Conservation (phyloP, 2,329 filamentous ascomycete genomes). For the Neonectria faginata region DNA sequence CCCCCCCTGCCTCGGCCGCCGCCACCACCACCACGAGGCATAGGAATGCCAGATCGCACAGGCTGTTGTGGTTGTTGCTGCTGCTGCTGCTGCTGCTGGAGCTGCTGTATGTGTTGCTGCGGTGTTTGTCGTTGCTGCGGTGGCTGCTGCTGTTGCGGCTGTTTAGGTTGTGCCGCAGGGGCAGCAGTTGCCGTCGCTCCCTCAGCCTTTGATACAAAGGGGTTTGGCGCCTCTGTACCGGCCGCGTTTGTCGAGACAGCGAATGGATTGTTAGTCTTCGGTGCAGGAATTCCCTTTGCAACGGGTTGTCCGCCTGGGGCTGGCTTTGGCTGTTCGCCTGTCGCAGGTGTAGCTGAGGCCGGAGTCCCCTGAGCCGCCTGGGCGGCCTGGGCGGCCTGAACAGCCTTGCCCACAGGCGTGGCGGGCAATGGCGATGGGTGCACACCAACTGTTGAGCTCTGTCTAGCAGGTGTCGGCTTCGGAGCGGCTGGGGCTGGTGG, state of each 20-base stretch:
- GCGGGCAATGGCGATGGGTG: slow-evolving; percentile 41
- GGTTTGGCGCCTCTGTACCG: slow-evolving; percentile 41
- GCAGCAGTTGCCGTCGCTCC: slow-evolving; percentile 30
- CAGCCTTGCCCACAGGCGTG: slow-evolving; percentile 33
- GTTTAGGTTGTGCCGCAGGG: slow-evolving; percentile 32
- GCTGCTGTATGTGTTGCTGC: slow-evolving; percentile 2
- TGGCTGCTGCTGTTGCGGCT: slow-evolving; percentile 35
- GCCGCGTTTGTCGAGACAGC: slow-evolving; percentile 39
- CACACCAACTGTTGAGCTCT: slow-evolving; percentile 37
- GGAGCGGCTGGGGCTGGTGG: slow-evolving; percentile 40
- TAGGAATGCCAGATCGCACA: slow-evolving; percentile 54
- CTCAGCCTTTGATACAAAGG: slow-evolving; percentile 45
- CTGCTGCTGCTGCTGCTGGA: slow-evolving; percentile 32
- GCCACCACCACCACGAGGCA: slow-evolving; percentile 57
- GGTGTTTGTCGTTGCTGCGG: slow-evolving; percentile 37
- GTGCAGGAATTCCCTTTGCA: slow-evolving; percentile 38
- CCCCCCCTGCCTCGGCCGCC: slow-evolving; percentile 54
- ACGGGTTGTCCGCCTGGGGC: slow-evolving; percentile 32
- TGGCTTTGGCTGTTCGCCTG: slow-evolving; percentile 30
- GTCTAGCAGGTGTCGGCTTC: slow-evolving; percentile 42
- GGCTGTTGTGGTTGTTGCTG: slow-evolving; percentile 13
- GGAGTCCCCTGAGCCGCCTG: slow-evolving; percentile 28
- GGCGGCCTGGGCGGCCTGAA: slow-evolving; percentile 25
- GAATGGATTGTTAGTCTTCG: slow-evolving; percentile 50
- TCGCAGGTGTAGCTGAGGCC: slow-evolving; percentile 34